These are phyloP conservation scores for Plasmodium chabaudi DNA, from an alignment of 169 alveolate species.

Conservation along the genomic window DNA sequence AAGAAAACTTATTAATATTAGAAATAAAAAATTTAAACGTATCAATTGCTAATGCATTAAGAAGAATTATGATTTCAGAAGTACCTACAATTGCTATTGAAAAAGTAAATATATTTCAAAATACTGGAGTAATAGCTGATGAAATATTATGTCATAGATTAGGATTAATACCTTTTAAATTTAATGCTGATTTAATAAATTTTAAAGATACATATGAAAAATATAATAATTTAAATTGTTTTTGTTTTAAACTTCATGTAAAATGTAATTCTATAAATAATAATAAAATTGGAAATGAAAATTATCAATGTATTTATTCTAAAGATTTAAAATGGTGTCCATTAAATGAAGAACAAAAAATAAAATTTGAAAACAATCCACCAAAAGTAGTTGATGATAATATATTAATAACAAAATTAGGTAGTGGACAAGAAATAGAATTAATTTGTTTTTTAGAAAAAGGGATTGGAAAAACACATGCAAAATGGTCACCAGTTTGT, in stretches of 20 bases:
- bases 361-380: constrained; percentile 86
- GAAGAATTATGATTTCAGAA: constrained; percentile 96
- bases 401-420: constrained; percentile 95
- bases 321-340: constrained; percentile 95
- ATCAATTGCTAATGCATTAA: constrained; percentile 95
- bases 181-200: constrained; percentile 94
- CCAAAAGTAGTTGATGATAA: constrained; percentile 95
- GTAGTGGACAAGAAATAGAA: constrained; percentile 98
- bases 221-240: constrained; percentile 82
- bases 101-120: constrained; percentile 90
- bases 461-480: constrained; percentile 98
- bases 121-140: constrained; percentile 96
- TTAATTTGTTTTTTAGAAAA: constrained; percentile 94
- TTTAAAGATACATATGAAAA: constrained; percentile 84
- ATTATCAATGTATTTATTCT: constrained; percentile 89
- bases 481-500: constrained; percentile 99
- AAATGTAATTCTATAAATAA: constrained; percentile 80
- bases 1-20: constrained; percentile 77
- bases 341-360: constrained; percentile 89
- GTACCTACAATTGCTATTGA: constrained; percentile 98
- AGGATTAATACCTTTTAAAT: constrained; percentile 97
- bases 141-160: constrained; percentile 98
- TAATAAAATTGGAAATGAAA: constrained; percentile 30
- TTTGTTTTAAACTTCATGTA: constrained; percentile 89
- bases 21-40: constrained; percentile 93